These are phyloP conservation scores for Juncus effusus DNA, from an alignment of 176 grass and related monocot genomes.

Conservation along the genomic window DNA sequence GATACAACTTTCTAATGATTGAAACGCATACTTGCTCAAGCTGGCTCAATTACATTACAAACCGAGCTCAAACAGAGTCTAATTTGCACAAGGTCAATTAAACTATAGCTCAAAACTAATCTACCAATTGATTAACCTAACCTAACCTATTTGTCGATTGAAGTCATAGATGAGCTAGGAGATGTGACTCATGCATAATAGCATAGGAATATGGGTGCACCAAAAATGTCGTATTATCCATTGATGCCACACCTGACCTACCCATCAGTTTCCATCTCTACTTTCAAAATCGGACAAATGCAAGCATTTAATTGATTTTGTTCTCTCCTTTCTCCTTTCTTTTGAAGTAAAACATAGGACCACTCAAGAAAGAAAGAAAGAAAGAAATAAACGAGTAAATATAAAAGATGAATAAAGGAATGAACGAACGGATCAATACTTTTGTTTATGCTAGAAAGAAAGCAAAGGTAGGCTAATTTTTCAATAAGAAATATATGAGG, in stretches of 20 bases:
- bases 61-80: no score
- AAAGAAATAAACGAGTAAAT: not conserved
- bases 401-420: not conserved
- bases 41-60: no score
- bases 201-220: not conserved
- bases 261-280: conserved; percentile 19
- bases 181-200: no score
- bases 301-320: conserved; percentile 19
- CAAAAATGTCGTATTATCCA: conserved; percentile 5
- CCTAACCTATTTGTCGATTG: no score
- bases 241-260: conserved; percentile 13
- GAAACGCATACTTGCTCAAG: no score
- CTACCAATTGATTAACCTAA: no score
- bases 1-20: no score
- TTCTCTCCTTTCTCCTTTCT: conserved; percentile 8
- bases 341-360: conserved; percentile 13
- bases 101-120: no score
- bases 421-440: no score
- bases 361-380: not conserved
- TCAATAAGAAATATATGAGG: no score
- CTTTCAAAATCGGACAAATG: conserved; percentile 15
- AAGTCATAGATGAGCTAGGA: no score
- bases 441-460: not conserved
- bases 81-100: no score
- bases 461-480: not conserved